Evolutionary conservation across 768 basidiomycete species (phyloP).

Genomic region (Tricholoma saponaceum): DNA sequence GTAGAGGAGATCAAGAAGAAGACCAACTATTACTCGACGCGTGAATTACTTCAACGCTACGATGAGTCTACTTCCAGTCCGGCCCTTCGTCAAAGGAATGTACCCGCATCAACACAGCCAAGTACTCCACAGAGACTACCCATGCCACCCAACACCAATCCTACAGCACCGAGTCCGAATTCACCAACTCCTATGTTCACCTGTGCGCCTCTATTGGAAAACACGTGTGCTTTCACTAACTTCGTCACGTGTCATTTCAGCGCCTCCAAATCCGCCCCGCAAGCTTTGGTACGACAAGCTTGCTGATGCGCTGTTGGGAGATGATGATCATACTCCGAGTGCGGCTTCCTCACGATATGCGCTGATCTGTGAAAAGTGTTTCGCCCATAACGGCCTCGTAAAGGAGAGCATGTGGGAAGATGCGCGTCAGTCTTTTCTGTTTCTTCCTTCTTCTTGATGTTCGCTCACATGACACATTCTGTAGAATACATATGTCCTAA

Average conservation of each 20-base stretch:
- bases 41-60: slow-evolving; percentile 85
- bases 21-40: slow-evolving; percentile 92
- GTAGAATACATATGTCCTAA: slow-evolving; percentile 84
- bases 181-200: slow-evolving; percentile 3
- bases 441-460: neutral
- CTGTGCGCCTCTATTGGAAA: slow-evolving; percentile 4
- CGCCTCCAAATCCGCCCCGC: slow-evolving; percentile 43
- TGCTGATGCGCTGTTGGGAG: slow-evolving; percentile 83
- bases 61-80: slow-evolving; percentile 52
- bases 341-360: slow-evolving; percentile 63
- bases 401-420: slow-evolving; percentile 79
- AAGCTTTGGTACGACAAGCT: slow-evolving; percentile 87
- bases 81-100: slow-evolving; percentile 39
- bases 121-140: slow-evolving; percentile 22
- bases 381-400: slow-evolving; percentile 84
- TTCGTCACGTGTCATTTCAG: neutral
- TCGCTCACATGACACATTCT: neutral
- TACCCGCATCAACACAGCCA: slow-evolving; percentile 14
- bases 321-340: slow-evolving; percentile 49
- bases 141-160: slow-evolving; percentile 18
- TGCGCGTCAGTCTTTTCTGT: slow-evolving; percentile 54
- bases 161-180: slow-evolving; percentile 5
- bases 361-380: slow-evolving; percentile 86
- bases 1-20: slow-evolving; percentile 97
- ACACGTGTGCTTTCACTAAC: neutral